Conservation (phyloP, 179 eudicot genomes). For the Corrigiola litoralis region DNA sequence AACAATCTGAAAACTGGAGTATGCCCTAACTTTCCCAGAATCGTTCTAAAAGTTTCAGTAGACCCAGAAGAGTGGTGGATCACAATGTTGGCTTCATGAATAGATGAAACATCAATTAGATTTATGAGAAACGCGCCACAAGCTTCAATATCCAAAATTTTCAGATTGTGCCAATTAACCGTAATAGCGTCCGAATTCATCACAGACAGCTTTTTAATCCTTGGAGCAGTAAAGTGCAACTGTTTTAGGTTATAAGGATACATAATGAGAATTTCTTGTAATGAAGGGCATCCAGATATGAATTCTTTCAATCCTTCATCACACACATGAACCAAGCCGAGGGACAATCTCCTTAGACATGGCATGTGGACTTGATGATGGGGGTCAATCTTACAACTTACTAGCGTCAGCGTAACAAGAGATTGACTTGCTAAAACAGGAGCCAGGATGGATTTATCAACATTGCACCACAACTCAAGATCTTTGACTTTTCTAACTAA, state of each 20-base stretch:
- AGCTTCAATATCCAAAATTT: not conserved
- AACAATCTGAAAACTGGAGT: too few species aligned
- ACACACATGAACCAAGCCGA: not conserved
- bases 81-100: not conserved
- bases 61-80: too few species aligned
- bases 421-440: not conserved
- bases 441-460: not conserved
- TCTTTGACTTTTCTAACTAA: not conserved
- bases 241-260: not conserved
- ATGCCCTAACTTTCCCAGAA: too few species aligned
- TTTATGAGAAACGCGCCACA: not conserved
- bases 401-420: conserved; percentile 9
- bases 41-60: too few species aligned
- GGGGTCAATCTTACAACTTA: not conserved
- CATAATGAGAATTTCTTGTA: not conserved
- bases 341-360: not conserved
- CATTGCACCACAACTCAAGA: not conserved
- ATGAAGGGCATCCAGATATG: conserved; percentile 9
- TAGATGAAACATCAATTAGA: not conserved
- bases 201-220: not conserved
- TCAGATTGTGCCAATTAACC: conserved; percentile 15
- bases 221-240: not conserved
- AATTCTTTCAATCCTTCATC: not conserved
- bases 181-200: too few species aligned
- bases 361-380: not conserved